phyloP scores from a whole-genome alignment of 257 asterid genomes.

The Solanum tacnaense region DNA sequence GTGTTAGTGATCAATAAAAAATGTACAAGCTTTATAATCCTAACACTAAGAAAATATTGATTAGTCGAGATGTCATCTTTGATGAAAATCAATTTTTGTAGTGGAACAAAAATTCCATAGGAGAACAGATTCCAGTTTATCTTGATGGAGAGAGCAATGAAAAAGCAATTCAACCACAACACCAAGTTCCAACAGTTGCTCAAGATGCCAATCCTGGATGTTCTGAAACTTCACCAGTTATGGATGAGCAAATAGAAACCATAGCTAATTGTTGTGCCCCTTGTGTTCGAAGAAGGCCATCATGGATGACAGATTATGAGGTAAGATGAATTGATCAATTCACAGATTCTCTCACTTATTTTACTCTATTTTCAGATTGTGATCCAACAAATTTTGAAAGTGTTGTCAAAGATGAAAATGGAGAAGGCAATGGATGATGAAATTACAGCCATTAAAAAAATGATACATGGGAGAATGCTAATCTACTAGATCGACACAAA shows the following conservation, averaged over 20 bases:
- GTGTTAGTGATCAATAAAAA: neutral
- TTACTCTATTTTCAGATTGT: too few relatives aligned
- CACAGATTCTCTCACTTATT: too few relatives aligned
- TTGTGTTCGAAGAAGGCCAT: neutral
- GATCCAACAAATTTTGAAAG: too few relatives aligned
- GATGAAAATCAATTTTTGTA: neutral
- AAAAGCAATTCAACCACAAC: neutral
- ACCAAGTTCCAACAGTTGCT: too few relatives aligned
- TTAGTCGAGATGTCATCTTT: neutral
- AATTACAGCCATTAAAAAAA: too few relatives aligned
- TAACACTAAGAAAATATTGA: neutral
- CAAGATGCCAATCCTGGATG: neutral
- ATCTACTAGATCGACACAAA: too few relatives aligned
- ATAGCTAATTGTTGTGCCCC: neutral
- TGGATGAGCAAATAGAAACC: neutral
- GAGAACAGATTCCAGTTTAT: neutral
- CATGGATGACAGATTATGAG: neutral
- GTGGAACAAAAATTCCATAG: neutral
- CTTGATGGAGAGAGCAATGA: neutral
- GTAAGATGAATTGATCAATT: neutral
- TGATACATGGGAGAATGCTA: too few relatives aligned
- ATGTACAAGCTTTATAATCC: neutral
- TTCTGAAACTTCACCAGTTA: neutral
- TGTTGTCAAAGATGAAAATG: too few relatives aligned
- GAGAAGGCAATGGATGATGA: too few relatives aligned